A percentile compares a stretch with the other conserved stretches of the same genome.
These are phyloP conservation scores for Trichophaea hybrida DNA, from an alignment of 2,329 filamentous ascomycete species.

Conservation along the genomic window DNA sequence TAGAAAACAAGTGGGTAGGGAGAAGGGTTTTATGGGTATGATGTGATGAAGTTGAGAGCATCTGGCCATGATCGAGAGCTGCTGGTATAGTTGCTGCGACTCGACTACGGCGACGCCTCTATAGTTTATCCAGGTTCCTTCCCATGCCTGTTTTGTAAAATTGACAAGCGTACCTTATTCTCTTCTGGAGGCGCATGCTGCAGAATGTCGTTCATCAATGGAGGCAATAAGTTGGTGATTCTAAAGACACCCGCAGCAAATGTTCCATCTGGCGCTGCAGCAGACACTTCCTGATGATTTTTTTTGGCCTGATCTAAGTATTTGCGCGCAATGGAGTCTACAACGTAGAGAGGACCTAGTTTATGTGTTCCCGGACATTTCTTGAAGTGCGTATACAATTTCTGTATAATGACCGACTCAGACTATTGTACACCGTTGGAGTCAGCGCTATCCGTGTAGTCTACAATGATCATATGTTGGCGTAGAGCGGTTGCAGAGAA, in stretches of 20 bases:
- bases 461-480: background rate
- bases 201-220: conserved; percentile 90
- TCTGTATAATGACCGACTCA: conserved; percentile 87
- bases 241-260: conserved; percentile 90
- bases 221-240: conserved; percentile 87
- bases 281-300: conserved; percentile 66
- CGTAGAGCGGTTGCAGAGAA: conserved; percentile 9
- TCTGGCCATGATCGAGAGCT: background rate
- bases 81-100: background rate
- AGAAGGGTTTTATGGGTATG: background rate
- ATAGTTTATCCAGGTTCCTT: background rate
- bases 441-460: background rate
- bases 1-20: background rate
- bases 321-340: conserved; percentile 98
- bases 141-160: conserved; percentile 6
- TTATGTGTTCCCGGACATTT: conserved; percentile 91
- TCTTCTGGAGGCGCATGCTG: conserved; percentile 65
- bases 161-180: conserved; percentile 73
- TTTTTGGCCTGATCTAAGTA: conserved; percentile 93
- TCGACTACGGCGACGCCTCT: background rate
- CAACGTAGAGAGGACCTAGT: conserved; percentile 95
- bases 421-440: conserved; percentile 43
- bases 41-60: background rate
- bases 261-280: conserved; percentile 72
- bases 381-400: conserved; percentile 94